A percentile compares a stretch with the other conserved stretches of the same genome.
phyloP scores from a whole-genome alignment of 441 rosid species.

The Bocquillonia castaneifolia region DNA sequence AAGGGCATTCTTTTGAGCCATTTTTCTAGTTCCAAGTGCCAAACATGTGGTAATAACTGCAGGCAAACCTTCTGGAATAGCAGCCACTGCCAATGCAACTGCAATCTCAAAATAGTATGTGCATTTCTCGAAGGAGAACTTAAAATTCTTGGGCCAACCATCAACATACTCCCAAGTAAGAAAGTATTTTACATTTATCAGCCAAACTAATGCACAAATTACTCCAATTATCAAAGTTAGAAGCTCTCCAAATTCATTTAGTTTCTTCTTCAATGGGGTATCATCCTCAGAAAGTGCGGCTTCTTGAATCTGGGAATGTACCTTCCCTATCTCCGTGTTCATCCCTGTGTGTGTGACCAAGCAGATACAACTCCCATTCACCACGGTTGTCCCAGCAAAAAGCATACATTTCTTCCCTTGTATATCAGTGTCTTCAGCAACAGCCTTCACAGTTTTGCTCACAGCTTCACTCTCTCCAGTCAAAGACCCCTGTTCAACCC shows the following conservation, averaged over 20 bases:
- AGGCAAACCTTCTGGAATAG: constrained; percentile 84
- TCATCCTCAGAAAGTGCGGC: constrained; percentile 76
- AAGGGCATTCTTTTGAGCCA: constrained; percentile 94
- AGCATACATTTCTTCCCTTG: constrained; percentile 86
- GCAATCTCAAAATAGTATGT: constrained; percentile 92
- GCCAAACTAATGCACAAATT: constrained; percentile 71
- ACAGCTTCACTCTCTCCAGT: constrained; percentile 94
- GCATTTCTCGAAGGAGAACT: constrained; percentile 88
- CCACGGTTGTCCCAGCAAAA: constrained; percentile 77
- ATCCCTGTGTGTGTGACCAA: constrained; percentile 72
- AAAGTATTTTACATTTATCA: constrained; percentile 79
- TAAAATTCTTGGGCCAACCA: constrained; percentile 77
- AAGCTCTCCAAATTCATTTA: constrained; percentile 78
- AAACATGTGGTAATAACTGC: constrained; percentile 88
- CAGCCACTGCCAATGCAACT: constrained; percentile 83
- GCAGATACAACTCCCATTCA: constrained; percentile 73
- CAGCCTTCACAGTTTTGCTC: constrained; percentile 63
- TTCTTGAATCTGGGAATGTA: constrained; percentile 82
- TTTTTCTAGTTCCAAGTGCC: constrained; percentile 88
- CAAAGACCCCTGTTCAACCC: constrained; percentile 84
- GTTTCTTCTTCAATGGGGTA: constrained; percentile 77
- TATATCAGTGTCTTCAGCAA: constrained; percentile 59
- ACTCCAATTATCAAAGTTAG: constrained; percentile 73
- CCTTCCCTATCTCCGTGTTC: constrained; percentile 79
- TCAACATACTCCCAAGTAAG: constrained; percentile 80